These are phyloP conservation scores for Pneumocystis oryctolagi DNA, from an alignment of 1,139 yeast species.

Conservation along the genomic window DNA sequence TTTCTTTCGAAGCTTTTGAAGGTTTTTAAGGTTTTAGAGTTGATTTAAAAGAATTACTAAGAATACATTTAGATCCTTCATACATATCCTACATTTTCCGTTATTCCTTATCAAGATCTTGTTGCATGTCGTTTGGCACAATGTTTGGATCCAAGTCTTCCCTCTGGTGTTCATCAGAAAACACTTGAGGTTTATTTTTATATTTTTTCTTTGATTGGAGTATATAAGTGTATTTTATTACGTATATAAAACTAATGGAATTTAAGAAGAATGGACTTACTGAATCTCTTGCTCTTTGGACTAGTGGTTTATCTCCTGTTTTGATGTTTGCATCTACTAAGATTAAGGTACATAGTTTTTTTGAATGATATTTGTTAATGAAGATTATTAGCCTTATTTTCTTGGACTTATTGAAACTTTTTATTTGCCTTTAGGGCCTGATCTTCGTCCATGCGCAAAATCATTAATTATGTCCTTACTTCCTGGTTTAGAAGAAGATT, in stretches of 20 bases:
- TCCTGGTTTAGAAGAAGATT: constrained; percentile 85
- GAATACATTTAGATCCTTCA: constrained; percentile 16
- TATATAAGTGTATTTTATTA: constrained; percentile 1
- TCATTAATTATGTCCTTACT: constrained; percentile 62
- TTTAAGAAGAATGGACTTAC: constrained; percentile 22
- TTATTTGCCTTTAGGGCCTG: constrained; percentile 39
- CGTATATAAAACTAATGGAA: not conserved
- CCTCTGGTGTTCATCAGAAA: constrained; percentile 91
- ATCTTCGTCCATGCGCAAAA: constrained; percentile 41
- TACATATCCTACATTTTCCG: constrained; percentile 15
- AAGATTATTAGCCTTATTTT: constrained; percentile 35
- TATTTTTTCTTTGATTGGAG: constrained; percentile 49
- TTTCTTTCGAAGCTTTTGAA: constrained; percentile 66
- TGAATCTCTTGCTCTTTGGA: constrained; percentile 53
- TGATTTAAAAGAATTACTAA: not conserved
- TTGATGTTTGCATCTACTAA: constrained; percentile 78
- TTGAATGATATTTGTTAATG: not conserved
- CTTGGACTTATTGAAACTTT: constrained; percentile 44
- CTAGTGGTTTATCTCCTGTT: constrained; percentile 77
- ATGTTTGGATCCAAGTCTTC: constrained; percentile 65
- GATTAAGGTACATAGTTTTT: constrained; percentile 33
- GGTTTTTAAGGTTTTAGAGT: constrained; percentile 18
- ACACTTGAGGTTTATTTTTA: constrained; percentile 60
- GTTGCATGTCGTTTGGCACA: constrained; percentile 31
- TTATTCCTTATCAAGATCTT: constrained; percentile 34